Percentiles rank a stretch among this genome's conserved stretches.
Evolutionary conservation across 768 basidiomycete species (phyloP).

Genomic region (Mycena albidolilacea): DNA sequence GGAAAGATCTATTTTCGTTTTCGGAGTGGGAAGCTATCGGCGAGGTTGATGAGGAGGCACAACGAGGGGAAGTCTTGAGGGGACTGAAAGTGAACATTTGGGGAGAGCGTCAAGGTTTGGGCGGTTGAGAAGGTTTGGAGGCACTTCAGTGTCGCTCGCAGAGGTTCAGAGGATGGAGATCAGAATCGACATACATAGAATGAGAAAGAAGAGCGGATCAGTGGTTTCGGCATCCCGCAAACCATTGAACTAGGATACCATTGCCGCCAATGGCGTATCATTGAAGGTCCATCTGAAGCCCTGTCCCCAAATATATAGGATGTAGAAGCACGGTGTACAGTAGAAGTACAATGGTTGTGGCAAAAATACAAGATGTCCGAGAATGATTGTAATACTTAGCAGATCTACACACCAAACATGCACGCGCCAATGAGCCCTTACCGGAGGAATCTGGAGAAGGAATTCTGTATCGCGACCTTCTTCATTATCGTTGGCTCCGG

Average conservation of each 20-base stretch:
- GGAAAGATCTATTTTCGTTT: background rate
- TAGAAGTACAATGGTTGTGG: constrained; percentile 28
- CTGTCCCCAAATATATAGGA: background rate
- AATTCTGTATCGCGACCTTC: constrained; percentile 83
- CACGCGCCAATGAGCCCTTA: background rate
- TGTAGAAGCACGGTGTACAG: background rate
- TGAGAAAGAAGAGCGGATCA: too few relatives aligned
- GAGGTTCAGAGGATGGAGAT: too few relatives aligned
- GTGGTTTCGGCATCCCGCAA: too few relatives aligned
- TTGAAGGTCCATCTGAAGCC: too few relatives aligned
- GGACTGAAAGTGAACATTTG: too few relatives aligned
- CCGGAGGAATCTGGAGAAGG: constrained; percentile 83
- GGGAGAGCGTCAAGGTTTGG: too few relatives aligned
- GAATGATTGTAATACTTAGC: constrained; percentile 11
- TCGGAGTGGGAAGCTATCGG: background rate
- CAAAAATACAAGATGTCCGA: constrained; percentile 35
- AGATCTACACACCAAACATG: constrained; percentile 19
- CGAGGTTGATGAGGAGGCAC: background rate
- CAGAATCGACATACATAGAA: too few relatives aligned
- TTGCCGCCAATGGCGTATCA: too few relatives aligned
- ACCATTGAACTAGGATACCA: too few relatives aligned
- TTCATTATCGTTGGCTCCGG: constrained; percentile 92
- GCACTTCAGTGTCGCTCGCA: too few relatives aligned
- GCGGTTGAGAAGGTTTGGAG: too few relatives aligned
- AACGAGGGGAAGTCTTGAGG: too few relatives aligned